Base-by-base conservation (phyloP, 164 flowering plant genomes). In the Dillenia suffruticosa region DNA sequence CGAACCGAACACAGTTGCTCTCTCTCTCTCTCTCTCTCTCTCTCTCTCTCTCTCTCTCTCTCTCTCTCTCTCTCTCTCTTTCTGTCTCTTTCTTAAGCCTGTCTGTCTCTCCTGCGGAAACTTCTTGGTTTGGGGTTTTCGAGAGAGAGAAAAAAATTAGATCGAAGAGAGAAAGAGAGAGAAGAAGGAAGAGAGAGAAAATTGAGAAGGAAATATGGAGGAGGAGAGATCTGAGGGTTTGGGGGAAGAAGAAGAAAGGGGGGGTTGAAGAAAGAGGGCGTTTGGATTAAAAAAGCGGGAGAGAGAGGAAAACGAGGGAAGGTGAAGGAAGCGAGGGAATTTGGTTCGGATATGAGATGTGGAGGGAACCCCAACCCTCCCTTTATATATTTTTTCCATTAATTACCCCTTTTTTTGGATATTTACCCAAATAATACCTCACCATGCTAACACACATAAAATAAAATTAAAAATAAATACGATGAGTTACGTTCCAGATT, bases 311-410 rank as follows among this genome's bases (percentile, higher is more conserved):
- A 73, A 63, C 68, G 79, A 73, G 72, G 75, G 72, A 69, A 69
- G 49, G 44, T 66, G 44, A 44, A 46, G 19, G 63, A 59, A 44
- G 74, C 40, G 81, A 77, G 83, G 89, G 82, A 80, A 77, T 79
- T 76, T 77, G 80, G 81, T 82, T 80, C 83, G 76, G 83, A 80
- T 82, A 70, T 69, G 40, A 58, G 78, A 76, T 81, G 76, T 83
- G 88, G 88, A 83, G 88, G 85, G 88, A 83, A 83, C 40, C 40
- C 40, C 40, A 32, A 32, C 40, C 40, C 5, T 6, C 40, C 40
- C 40, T 6, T 5, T 32, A 4, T 32, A 32, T 32, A 32, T 32
- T 4, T 32, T 32, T 32, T 32, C 40, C 40, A 32, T 26, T 26
- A 26, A 26, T 26, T 26, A 5, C 40, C 40, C 40, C 40, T 2